Evolutionary conservation across 2,329 filamentous ascomycete species (phyloP).

Genomic region (Trichoderma sp.): DNA sequence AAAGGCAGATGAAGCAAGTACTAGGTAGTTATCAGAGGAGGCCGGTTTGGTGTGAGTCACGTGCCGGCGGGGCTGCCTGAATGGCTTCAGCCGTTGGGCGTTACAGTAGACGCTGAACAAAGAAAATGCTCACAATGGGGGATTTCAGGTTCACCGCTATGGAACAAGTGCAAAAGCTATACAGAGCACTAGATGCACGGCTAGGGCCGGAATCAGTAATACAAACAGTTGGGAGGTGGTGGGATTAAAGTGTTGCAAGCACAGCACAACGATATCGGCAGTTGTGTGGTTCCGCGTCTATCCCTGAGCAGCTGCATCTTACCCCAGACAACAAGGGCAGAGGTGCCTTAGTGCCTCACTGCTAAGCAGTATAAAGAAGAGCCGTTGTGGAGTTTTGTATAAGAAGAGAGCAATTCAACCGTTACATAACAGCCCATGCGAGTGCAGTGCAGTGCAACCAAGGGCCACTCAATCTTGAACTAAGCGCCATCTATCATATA

Average conservation of each 20-base stretch:
- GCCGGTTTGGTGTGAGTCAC: constrained; percentile 31
- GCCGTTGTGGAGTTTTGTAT: background rate
- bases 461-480: background rate
- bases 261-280: background rate
- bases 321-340: constrained; percentile 8
- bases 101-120: background rate
- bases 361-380: background rate
- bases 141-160: background rate
- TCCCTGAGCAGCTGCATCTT: constrained; percentile 2
- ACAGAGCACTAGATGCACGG: background rate
- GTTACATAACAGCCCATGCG: background rate
- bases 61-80: constrained; percentile 34
- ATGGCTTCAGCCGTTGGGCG: background rate
- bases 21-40: constrained; percentile 27
- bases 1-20: constrained; percentile 27
- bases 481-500: background rate
- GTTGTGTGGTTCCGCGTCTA: background rate
- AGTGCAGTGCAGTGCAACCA: background rate
- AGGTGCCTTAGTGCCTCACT: background rate
- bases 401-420: background rate
- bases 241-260: background rate
- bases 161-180: background rate
- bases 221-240: background rate
- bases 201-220: background rate
- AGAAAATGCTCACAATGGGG: background rate